Base-by-base conservation (phyloP, 768 basidiomycete genomes). In the Hemileccinum rubropunctum region DNA sequence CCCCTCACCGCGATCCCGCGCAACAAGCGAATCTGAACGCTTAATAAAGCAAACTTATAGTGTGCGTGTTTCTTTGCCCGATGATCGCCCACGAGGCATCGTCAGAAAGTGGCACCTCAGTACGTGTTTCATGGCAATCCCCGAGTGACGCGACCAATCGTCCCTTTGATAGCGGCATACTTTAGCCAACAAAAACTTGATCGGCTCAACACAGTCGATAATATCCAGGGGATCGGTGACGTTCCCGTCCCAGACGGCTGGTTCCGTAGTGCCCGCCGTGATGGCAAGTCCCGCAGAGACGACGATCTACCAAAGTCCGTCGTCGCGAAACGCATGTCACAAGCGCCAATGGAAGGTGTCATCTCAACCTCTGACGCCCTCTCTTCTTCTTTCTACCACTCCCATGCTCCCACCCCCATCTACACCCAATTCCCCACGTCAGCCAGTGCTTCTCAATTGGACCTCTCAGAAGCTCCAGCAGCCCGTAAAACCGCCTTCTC, bases 111-210 rank as follows among this genome's bases (percentile, higher is more conserved):
- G 77, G 77, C 77, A 79, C 57, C 67, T 79, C 41, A 79, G 77
- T 79, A 58, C 50, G 76, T 71, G 50, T 65, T 63, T 64, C 50
- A 62, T 58, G 56, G 56, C 58, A 58, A 66, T 68, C 63, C 58
- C 65, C 67, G 64, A 57, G 53, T 32, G 45, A 42, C 47, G 12
- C 42, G 28, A 40, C 42, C 48, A 46, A 59, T 48, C 43, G 37
- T 47, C 40, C 37, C 40, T 21, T 47, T 46, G 48, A 50, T 62
- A 91, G 89, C 89, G 52, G 88, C 89, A 41, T 91, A 91, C 74
- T 91, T 89, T 67, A 89, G 85, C 58, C 88, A 88, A 60, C 81
- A 81, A 60, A 85, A 78, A 48, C 71, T 91, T 51, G 84, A 88
- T 63, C 75, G 76, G 47, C 79, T 91, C 36, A 74, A 77, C 55